A percentile compares a stretch with the other conserved stretches of the same genome.
These are phyloP conservation scores for Chlamydomonas sp. DNA, from an alignment of 139 green algal genomes.

Conservation along the genomic window DNA sequence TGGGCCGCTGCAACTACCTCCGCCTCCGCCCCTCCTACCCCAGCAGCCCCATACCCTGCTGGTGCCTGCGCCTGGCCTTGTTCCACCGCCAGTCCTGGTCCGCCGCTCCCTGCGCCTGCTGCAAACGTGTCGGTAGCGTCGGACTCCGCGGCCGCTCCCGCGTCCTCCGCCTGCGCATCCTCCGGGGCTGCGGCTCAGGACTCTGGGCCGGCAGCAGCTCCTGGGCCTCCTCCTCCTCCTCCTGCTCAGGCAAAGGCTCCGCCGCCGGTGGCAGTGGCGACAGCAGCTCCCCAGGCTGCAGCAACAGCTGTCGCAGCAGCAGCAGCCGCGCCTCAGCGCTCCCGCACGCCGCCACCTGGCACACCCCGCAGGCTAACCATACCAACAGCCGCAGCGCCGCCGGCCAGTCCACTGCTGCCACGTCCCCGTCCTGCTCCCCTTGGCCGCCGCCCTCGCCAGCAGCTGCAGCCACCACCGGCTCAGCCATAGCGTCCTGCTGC, in stretches of 20 bases:
- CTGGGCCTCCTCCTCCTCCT: background rate
- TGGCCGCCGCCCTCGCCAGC: background rate
- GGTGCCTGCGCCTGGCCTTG: no score
- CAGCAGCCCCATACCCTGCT: no score
- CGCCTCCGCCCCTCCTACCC: no score
- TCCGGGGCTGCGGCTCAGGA: no score
- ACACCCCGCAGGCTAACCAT: slow-evolving; percentile 16
- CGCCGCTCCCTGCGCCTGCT: no score
- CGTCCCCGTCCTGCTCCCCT: no score
- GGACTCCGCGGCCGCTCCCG: no score
- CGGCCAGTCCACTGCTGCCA: background rate
- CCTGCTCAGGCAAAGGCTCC: background rate
- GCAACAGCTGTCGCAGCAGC: slow-evolving; percentile 6
- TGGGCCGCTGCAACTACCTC: no score
- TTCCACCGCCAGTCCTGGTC: no score
- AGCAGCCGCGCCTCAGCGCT: background rate
- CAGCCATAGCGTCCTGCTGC: no score
- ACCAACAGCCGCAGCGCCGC: background rate
- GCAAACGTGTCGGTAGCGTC: no score
- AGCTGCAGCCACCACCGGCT: background rate
- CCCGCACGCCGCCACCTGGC: slow-evolving; percentile 3
- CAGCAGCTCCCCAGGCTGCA: background rate
- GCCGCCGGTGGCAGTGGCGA: background rate
- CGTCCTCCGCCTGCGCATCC: no score
- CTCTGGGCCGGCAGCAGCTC: background rate